phyloP scores from a whole-genome alignment of 1,284 basidiomycete genomes.

The Dichomitus squalens region DNA sequence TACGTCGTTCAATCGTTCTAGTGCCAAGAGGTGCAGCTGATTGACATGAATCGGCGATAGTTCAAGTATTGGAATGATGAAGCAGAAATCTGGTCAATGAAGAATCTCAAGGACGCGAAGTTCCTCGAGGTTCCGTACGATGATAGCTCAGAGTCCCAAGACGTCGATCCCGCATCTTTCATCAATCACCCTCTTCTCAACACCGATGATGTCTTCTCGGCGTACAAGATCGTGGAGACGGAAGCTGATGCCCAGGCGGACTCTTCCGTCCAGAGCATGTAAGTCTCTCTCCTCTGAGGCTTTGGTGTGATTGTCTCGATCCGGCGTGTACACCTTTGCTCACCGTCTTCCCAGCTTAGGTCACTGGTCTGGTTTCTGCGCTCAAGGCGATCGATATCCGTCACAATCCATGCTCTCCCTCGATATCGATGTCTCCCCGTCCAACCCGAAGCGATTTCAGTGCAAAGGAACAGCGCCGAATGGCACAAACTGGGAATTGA shows the following conservation, averaged over 20 bases:
- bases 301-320: too few species aligned
- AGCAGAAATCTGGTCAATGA: not conserved
- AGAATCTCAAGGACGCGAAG: slow-evolving; percentile 1
- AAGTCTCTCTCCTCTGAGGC: not conserved
- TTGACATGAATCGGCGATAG: not conserved
- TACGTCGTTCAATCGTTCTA: slow-evolving; percentile 1
- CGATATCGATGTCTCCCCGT: not conserved
- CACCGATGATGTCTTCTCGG: not conserved
- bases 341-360: not conserved
- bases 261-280: not conserved
- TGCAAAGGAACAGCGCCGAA: not conserved
- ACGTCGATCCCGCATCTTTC: not conserved
- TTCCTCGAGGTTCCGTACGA: not conserved
- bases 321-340: not conserved
- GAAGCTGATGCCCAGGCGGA: not conserved
- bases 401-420: not conserved
- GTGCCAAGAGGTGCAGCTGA: too few species aligned
- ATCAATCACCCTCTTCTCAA: not conserved
- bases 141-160: not conserved
- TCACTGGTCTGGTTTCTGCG: slow-evolving; percentile 1
- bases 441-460: not conserved
- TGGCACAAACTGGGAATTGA: not conserved
- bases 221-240: not conserved
- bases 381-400: not conserved
- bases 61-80: not conserved